Evolutionary conservation across 768 basidiomycete genomes (phyloP).

Genomic region (Kwoniella dejecticola): DNA sequence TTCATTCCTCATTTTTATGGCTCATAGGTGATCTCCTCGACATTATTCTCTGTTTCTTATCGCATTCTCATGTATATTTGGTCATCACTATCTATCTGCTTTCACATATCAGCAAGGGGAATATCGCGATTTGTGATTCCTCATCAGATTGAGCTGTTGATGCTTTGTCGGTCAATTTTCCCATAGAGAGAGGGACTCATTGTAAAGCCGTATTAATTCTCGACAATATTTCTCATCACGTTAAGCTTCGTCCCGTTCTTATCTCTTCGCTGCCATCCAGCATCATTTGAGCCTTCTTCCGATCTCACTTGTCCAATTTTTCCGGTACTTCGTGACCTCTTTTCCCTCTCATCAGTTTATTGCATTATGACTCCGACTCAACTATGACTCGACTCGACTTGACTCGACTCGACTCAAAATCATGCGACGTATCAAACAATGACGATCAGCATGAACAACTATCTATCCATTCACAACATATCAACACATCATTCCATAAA

Average conservation of each 20-base stretch:
- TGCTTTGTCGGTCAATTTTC: background rate
- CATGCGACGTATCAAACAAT: background rate
- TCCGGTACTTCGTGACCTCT: background rate
- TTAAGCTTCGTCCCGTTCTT: background rate
- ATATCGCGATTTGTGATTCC: conserved; percentile 9
- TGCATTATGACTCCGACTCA: too few relatives aligned
- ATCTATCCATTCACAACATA: background rate
- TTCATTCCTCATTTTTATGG: too few relatives aligned
- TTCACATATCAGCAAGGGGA: background rate
- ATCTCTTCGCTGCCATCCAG: too few relatives aligned
- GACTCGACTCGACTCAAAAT: too few relatives aligned
- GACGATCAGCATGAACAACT: conserved; percentile 1
- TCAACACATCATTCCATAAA: background rate
- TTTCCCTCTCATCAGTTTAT: too few relatives aligned
- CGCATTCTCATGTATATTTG: background rate
- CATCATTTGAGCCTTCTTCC: too few relatives aligned
- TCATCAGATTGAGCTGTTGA: background rate
- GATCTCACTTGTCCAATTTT: too few relatives aligned
- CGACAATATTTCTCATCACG: background rate
- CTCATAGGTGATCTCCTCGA: too few relatives aligned
- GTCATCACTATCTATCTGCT: background rate
- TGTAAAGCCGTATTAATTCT: background rate
- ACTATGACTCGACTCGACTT: too few relatives aligned
- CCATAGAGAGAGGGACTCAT: background rate
- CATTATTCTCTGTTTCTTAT: too few relatives aligned